Base-by-base conservation (phyloP, 352 stramenopile species). In the Blastocystis sp. region DNA sequence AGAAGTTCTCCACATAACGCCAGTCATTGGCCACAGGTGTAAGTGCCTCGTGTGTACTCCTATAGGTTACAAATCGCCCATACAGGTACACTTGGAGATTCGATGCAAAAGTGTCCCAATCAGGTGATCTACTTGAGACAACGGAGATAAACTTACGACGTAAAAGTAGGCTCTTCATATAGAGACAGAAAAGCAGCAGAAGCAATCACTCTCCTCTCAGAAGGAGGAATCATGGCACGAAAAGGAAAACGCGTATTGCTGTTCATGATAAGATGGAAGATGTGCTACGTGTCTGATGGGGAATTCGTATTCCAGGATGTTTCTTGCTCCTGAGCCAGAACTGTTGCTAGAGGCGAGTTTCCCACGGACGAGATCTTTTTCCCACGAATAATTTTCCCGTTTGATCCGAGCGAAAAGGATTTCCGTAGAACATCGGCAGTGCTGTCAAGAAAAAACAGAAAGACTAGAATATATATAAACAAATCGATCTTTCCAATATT, bases 1-100 rank as follows among this genome's bases (percentile, higher is more conserved):
- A 85, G 26, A 85, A 85, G 73, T 85, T 85, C 73, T 85, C 73
- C 50, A 85, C 50, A 20, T 68, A 85, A 13, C 47, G 26, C 73
- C 73, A 85, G 47, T 66, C 47, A 45, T 85, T 85, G 8, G 16
- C 73, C 20, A 85, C 73, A 0, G 26, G n/a, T 4, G 73, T 69
- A 7, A 85, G 20, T 20, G 50, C 50, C 0, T 85, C 34, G 8
- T 66, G 18, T 13, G 30, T 26, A 47, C 63, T 62, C 13, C 73
- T 85, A 85, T 2, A 1, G 18, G 13, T 39, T 54, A 11, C 26
- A 9, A 16, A 37, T 8, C 7, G 30, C 30, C 34, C n/a, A 13
- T n/a, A 39, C 26, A n/a, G 5, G 9, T 66, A 85, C 73, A 39
- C 20, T 24, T 39, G 20, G 8, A 68, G 37, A 13, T 41, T 30